A percentile compares a stretch with the other conserved stretches of the same genome.
Evolutionary conservation across 202 grass and related monocot species (phyloP).

Genomic region (Zoysia matrella): DNA sequence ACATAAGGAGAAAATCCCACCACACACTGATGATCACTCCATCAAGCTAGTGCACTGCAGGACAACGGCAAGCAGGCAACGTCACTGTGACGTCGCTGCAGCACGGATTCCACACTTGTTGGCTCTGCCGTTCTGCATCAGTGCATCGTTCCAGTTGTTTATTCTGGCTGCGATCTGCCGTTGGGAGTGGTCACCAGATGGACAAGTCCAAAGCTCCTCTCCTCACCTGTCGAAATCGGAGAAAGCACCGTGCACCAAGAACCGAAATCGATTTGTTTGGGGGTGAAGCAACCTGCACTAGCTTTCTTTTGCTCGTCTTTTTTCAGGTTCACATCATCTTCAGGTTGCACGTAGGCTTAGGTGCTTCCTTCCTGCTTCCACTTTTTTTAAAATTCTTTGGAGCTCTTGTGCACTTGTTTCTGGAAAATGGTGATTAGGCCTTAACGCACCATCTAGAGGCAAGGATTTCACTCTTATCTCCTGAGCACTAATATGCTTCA

Average conservation of each 20-base stretch:
- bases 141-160: neutral
- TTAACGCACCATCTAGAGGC: slow-evolving; percentile 34
- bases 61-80: neutral
- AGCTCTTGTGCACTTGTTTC: slow-evolving; percentile 23
- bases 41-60: slow-evolving; percentile 38
- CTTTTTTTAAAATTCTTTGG: neutral
- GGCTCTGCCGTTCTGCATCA: neutral
- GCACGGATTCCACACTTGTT: slow-evolving; percentile 5
- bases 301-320: neutral
- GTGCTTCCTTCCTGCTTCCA: neutral
- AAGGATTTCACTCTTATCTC: neutral
- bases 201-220: slow-evolving; percentile 7
- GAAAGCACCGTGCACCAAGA: slow-evolving; percentile 46
- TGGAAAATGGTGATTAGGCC: slow-evolving; percentile 34
- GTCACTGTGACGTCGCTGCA: slow-evolving; percentile 31
- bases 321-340: slow-evolving; percentile 44
- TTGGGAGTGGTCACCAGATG: slow-evolving; percentile 37
- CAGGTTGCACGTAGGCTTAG: slow-evolving; percentile 51
- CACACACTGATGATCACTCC: neutral
- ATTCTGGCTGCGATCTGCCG: slow-evolving; percentile 15
- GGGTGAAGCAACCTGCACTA: slow-evolving; percentile 55
- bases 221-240: slow-evolving; percentile 43
- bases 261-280: slow-evolving; percentile 56
- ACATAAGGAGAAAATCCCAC: neutral
- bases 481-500: slow-evolving; percentile 9